Conservation (phyloP, 2,329 filamentous ascomycete genomes). For the Atkinsonella hypoxylon region DNA sequence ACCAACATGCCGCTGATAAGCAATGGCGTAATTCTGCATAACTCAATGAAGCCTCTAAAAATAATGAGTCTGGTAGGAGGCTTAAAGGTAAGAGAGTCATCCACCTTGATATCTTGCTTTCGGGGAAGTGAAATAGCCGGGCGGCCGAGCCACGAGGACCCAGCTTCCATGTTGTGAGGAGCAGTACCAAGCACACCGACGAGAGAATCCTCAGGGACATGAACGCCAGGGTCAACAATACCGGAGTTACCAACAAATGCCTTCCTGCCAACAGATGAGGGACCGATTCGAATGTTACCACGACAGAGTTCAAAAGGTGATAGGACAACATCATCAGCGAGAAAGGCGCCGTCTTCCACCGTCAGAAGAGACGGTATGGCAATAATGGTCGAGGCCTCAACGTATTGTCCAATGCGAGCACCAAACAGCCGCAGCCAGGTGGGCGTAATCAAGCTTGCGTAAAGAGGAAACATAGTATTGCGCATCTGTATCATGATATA, state of each 20-base stretch:
- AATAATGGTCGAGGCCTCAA: constrained; percentile 11
- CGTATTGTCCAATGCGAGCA: constrained; percentile 9
- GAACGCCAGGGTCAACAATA: constrained; percentile 9
- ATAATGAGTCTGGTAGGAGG: constrained; percentile 8
- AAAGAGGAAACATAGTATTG: constrained; percentile 9
- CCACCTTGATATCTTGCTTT: constrained; percentile 6
- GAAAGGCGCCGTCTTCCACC: constrained; percentile 11
- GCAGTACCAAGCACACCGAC: constrained; percentile 12
- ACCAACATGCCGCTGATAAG: constrained; percentile 6
- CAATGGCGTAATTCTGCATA: constrained; percentile 9
- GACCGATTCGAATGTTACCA: constrained; percentile 8
- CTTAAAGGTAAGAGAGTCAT: constrained; percentile 11
- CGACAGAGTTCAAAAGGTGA: constrained; percentile 10
- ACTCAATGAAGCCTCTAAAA: constrained; percentile 9
- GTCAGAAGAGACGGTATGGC: constrained; percentile 10
- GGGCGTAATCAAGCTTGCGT: constrained; percentile 12
- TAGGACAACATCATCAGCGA: constrained; percentile 12
- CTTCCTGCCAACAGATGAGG: constrained; percentile 7
- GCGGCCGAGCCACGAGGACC: constrained; percentile 13
- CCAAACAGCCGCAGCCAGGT: constrained; percentile 10
- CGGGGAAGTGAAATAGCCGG: constrained; percentile 12
- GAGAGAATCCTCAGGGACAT: constrained; percentile 8
- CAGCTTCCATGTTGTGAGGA: constrained; percentile 8
- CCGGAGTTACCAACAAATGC: constrained; percentile 13
- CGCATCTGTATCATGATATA: constrained; percentile 9